Evolutionary conservation across 2,329 filamentous ascomycete species (phyloP).

Genomic region (Alternaria atra): DNA sequence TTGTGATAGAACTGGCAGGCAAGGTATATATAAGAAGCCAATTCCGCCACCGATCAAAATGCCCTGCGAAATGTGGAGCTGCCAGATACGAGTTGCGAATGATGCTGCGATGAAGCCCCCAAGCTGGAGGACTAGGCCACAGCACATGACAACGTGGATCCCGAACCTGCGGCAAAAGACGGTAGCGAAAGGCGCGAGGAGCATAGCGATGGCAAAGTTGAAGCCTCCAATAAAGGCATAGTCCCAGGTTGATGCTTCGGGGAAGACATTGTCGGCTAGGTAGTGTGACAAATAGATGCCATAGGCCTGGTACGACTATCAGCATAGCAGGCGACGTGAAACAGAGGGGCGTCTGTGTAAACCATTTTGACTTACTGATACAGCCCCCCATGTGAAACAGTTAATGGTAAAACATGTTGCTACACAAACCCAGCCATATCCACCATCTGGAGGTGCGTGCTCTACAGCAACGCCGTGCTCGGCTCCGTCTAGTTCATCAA

Average conservation of each 20-base stretch:
- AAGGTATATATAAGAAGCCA: conserved; percentile 53
- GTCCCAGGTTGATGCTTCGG: conserved; percentile 46
- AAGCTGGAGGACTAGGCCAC: conserved; percentile 47
- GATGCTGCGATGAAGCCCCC: conserved; percentile 50
- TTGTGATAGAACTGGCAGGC: conserved; percentile 51
- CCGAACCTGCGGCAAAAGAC: conserved; percentile 37
- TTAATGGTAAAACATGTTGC: conserved; percentile 20
- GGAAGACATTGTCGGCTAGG: conserved; percentile 46
- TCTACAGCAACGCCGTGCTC: background rate
- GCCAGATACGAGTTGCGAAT: conserved; percentile 52
- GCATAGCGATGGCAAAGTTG: conserved; percentile 48
- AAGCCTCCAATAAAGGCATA: conserved; percentile 55
- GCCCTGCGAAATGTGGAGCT: conserved; percentile 55
- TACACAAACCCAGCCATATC: conserved; percentile 30
- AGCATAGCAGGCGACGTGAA: background rate
- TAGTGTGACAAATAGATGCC: conserved; percentile 58
- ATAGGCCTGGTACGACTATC: conserved; percentile 34
- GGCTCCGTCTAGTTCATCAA: background rate
- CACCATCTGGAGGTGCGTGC: conserved; percentile 22
- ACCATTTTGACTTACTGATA: conserved; percentile 19
- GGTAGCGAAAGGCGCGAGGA: conserved; percentile 48
- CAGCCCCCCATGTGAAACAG: conserved; percentile 26
- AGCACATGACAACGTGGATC: conserved; percentile 39
- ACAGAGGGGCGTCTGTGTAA: background rate
- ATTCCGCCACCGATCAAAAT: conserved; percentile 53